Conservation (phyloP, 495 filamentous ascomycete genomes). For the Neurospora sp. region DNA sequence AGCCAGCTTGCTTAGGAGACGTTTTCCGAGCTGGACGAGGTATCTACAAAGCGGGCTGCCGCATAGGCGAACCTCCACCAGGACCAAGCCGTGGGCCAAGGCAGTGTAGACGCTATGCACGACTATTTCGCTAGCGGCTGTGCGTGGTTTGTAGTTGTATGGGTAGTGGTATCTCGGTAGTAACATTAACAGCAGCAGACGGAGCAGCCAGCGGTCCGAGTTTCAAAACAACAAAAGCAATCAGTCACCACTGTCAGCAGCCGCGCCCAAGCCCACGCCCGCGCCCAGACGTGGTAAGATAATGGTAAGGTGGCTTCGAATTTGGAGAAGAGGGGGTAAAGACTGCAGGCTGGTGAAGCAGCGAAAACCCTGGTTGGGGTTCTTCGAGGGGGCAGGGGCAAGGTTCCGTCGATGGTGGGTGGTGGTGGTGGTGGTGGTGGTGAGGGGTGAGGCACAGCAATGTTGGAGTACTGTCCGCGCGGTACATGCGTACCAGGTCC, state of each 20-base stretch:
- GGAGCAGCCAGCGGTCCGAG: neutral
- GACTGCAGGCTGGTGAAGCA: neutral
- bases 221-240: neutral
- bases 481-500: neutral
- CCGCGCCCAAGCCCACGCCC: neutral
- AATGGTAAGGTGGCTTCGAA: neutral
- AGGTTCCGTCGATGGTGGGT: neutral
- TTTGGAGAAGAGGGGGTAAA: neutral
- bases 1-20: neutral
- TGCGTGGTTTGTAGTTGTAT: neutral
- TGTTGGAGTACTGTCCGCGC: neutral
- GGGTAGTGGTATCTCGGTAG: neutral
- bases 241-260: neutral
- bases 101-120: neutral
- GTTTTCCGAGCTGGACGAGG: conserved; percentile 3
- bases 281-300: neutral
- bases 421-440: neutral
- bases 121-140: neutral
- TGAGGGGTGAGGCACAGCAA: neutral
- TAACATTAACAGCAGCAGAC: neutral
- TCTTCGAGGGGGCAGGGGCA: neutral
- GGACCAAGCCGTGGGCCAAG: neutral
- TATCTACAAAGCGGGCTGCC: conserved; percentile 6
- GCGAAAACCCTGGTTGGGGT: neutral
- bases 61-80: conserved; percentile 1